phyloP scores from a whole-genome alignment of 352 stramenopile genomes.

The Blastocystis sp. region DNA sequence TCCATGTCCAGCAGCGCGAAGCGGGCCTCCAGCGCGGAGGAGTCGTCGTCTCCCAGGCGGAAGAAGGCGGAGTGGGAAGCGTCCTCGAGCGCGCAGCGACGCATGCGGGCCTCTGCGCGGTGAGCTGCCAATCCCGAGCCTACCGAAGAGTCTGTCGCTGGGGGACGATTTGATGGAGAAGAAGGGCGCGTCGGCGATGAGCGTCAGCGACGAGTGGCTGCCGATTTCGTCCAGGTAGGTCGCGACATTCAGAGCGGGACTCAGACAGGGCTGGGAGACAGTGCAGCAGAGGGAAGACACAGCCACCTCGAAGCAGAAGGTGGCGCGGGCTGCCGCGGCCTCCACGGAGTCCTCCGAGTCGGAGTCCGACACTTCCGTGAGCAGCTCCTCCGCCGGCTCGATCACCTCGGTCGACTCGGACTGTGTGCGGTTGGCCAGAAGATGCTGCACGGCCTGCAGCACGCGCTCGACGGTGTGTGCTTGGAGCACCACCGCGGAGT shows the following conservation, averaged over 20 bases:
- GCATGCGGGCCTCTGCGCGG: not conserved
- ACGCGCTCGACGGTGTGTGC: not conserved
- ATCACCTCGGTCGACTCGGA: not conserved
- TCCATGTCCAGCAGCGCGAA: slow-evolving; percentile 2
- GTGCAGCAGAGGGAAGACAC: not conserved
- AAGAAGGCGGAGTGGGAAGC: not conserved
- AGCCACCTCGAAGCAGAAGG: not conserved
- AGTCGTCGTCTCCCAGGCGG: not conserved
- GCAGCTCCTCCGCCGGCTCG: not conserved
- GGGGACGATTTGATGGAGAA: not conserved
- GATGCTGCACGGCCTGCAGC: not conserved
- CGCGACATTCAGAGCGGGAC: not conserved
- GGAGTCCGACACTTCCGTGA: slow-evolving; percentile 11
- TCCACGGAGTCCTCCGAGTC: not conserved
- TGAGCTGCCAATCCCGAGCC: not conserved
- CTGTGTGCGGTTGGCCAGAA: not conserved
- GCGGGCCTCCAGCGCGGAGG: not conserved
- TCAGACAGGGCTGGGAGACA: not conserved
- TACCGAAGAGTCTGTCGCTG: not conserved
- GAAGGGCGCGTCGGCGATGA: not conserved
- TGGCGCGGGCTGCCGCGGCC: not conserved
- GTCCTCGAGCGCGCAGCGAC: not conserved
- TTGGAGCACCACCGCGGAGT: not conserved
- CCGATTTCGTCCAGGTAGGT: not conserved
- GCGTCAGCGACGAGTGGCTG: not conserved